phyloP scores from a whole-genome alignment of 305 asterid genomes.

The Caryopteris hybrid region DNA sequence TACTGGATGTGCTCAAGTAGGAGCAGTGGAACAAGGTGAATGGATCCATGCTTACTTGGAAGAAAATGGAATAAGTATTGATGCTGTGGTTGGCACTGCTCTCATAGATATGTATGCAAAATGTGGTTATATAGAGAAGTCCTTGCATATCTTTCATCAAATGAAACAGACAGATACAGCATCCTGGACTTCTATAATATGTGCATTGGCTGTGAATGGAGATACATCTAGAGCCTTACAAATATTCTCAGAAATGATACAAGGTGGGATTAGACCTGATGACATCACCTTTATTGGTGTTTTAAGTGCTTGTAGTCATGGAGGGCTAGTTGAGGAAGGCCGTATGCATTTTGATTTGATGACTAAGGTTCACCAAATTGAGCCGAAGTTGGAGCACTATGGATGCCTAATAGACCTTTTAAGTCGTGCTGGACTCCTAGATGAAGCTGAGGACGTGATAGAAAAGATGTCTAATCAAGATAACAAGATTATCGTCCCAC shows the following conservation, averaged over 20 bases:
- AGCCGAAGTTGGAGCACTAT: constrained; percentile 21
- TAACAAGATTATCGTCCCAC: constrained; percentile 8
- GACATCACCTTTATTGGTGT: constrained; percentile 21
- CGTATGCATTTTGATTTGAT: constrained; percentile 18
- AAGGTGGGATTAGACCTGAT: constrained; percentile 14
- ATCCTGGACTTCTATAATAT: constrained; percentile 20
- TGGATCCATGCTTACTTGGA: constrained; percentile 16
- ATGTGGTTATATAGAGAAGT: constrained; percentile 18
- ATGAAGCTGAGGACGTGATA: constrained; percentile 19
- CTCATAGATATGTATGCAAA: constrained; percentile 22
- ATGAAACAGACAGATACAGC: constrained; percentile 17
- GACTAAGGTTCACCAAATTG: constrained; percentile 7
- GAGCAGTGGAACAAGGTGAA: constrained; percentile 20
- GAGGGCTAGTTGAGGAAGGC: constrained; percentile 22
- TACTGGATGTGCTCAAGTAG: constrained; percentile 23
- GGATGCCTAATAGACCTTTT: constrained; percentile 22
- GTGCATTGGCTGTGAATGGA: constrained; percentile 15
- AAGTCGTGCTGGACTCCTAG: constrained; percentile 20
- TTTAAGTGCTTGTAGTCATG: constrained; percentile 20
- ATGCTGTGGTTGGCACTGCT: constrained; percentile 18
- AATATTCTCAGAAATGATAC: constrained; percentile 14
- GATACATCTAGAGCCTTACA: neutral
- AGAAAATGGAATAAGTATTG: constrained; percentile 8
- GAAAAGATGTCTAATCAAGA: neutral
- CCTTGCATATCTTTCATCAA: constrained; percentile 12